These are phyloP conservation scores for Hamamelis virginiana DNA, from an alignment of 164 flowering plant species.

Conservation along the genomic window DNA sequence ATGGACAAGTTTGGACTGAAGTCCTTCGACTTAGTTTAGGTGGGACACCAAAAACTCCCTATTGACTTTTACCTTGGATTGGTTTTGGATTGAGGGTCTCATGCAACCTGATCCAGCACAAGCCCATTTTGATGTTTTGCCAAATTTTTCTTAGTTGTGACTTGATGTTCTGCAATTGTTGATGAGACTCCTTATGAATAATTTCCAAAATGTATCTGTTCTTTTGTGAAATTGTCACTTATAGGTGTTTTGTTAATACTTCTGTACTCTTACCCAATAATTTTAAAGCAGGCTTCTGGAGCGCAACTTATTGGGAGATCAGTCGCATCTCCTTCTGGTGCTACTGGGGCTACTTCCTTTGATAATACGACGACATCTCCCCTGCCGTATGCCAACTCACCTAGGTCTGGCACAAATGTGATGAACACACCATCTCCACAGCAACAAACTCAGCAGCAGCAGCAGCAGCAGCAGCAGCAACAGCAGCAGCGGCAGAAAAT, in stretches of 20 bases:
- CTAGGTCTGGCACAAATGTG: conserved; percentile 73
- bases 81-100: not conserved
- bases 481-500: conserved; percentile 70
- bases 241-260: not conserved
- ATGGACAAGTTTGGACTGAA: conserved; percentile 1
- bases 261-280: not conserved
- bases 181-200: not conserved
- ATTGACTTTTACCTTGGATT: not conserved
- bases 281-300: conserved; percentile 55
- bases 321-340: conserved; percentile 84
- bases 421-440: conserved; percentile 97
- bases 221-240: not conserved
- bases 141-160: not conserved
- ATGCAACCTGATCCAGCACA: not conserved
- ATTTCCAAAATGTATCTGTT: not conserved
- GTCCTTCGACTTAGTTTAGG: not conserved
- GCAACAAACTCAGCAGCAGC: conserved; percentile 69
- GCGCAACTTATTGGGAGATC: conserved; percentile 80
- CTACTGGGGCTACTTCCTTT: conserved; percentile 52
- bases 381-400: conserved; percentile 88
- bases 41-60: too few relatives aligned
- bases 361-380: conserved; percentile 81
- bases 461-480: conserved; percentile 56
- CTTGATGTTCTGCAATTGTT: not conserved
- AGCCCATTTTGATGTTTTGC: not conserved